phyloP scores from a whole-genome alignment of 495 filamentous ascomycete genomes.

The Staphylotrichum longicolle region DNA sequence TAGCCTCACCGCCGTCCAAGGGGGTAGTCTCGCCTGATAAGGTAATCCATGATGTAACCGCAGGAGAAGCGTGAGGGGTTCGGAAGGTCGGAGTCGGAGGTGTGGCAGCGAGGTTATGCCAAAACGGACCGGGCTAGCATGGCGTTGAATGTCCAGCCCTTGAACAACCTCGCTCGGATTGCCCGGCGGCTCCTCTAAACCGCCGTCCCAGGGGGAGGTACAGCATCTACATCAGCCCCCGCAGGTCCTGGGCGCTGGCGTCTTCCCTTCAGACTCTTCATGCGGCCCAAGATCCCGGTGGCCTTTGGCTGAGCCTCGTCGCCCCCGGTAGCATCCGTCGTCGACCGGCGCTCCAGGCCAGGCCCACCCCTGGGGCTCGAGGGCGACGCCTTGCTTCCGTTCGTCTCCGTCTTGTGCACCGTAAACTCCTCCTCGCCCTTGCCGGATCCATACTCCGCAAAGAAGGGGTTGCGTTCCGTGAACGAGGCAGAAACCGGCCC shows the following conservation, averaged over 20 bases:
- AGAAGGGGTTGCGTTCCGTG: conserved; percentile 79
- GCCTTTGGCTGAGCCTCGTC: conserved; percentile 38
- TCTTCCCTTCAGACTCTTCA: conserved; percentile 79
- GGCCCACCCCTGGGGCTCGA: conserved; percentile 58
- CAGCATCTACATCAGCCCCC: conserved; percentile 28
- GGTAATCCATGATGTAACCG: neutral
- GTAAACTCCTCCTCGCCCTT: conserved; percentile 43
- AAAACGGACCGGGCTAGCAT: neutral
- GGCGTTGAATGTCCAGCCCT: neutral
- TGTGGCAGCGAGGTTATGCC: neutral
- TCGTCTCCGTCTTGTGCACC: conserved; percentile 41
- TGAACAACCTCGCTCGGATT: conserved; percentile 6
- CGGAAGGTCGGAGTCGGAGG: neutral
- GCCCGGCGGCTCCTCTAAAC: conserved; percentile 28
- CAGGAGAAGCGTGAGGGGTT: neutral
- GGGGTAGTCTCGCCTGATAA: neutral
- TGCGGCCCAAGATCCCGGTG: conserved; percentile 69
- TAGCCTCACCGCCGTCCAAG: too few species aligned
- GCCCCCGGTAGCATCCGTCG: conserved; percentile 57
- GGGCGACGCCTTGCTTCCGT: conserved; percentile 50
- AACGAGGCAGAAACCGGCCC: conserved; percentile 67
- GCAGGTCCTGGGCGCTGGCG: conserved; percentile 39
- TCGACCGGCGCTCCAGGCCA: conserved; percentile 64
- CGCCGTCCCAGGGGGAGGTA: conserved; percentile 30
- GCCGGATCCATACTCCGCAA: conserved; percentile 64